Evolutionary conservation across 768 basidiomycete species (phyloP).

Genomic region (Trametes cinnabarina): DNA sequence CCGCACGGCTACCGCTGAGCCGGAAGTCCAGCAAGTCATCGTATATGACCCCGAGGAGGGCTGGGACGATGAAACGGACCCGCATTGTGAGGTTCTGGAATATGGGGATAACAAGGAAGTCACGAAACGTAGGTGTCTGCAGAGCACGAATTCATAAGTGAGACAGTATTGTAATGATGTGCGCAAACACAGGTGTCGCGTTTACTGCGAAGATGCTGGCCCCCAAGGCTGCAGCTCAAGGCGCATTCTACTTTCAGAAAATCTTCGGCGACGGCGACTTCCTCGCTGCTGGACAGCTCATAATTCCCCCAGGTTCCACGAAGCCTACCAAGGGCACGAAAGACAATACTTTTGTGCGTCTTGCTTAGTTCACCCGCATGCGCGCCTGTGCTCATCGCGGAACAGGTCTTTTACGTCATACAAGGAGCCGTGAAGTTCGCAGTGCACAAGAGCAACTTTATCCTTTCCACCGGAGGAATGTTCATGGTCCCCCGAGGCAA

Average conservation of each 20-base stretch:
- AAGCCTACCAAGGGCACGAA: constrained; percentile 89
- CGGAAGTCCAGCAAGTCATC: constrained; percentile 37
- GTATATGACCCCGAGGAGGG: constrained; percentile 53
- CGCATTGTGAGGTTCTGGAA: constrained; percentile 65
- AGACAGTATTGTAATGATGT: not conserved
- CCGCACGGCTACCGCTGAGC: constrained; percentile 35
- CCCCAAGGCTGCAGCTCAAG: constrained; percentile 57
- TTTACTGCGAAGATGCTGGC: constrained; percentile 70
- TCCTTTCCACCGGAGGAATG: constrained; percentile 80
- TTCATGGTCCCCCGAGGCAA: constrained; percentile 88
- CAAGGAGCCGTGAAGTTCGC: constrained; percentile 87
- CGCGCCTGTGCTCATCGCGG: not conserved
- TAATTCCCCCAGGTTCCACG: constrained; percentile 71
- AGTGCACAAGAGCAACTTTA: constrained; percentile 74
- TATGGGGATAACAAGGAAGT: constrained; percentile 58
- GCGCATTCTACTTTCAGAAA: constrained; percentile 84
- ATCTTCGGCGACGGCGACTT: constrained; percentile 90
- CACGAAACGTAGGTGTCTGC: constrained; percentile 61
- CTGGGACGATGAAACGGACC: constrained; percentile 80
- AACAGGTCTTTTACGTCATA: constrained; percentile 76
- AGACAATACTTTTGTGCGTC: constrained; percentile 88
- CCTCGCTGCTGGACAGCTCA: constrained; percentile 85
- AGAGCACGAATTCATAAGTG: not conserved
- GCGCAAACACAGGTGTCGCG: constrained; percentile 59
- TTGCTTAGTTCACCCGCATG: not conserved